Evolutionary conservation across 2,329 filamentous ascomycete species (phyloP), one percentile per base, ranked within the genome.

Genomic region (Fusarium veterinarium): DNA sequence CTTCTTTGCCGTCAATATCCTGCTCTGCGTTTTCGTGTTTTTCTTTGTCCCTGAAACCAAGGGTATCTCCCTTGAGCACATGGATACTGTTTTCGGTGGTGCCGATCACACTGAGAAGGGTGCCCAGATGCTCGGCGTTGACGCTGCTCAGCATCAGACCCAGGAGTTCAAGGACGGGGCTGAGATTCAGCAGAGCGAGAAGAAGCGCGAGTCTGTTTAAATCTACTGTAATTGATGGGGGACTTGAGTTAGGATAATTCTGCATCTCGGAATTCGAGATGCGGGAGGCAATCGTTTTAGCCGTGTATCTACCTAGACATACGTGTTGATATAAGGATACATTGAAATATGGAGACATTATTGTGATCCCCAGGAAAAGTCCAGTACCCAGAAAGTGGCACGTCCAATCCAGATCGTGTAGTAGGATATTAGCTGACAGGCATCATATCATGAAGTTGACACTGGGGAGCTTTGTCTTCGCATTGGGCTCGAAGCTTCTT

Each of bases 21-120:
- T 87, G 42, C 82, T 88, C n/a, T 83, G 81, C 19, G 41, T 81
- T 38, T 88, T 87, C 62, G 86, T 88, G 42, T 87, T 76, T 72
- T 87, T 87, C 78, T 82, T 83, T 65, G 80, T 88, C 55, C 86
- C 86, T 11, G 86, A 88, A 79, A 88, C 86, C 25, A 87, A 86
- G 75, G 76, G 78, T 45, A 83, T 92, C 33, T 87, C 89, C 1
- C 84, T 92, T 9, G 90, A 92, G 81, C 84, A 85, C 48, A 91
- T 92, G 84, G 90, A 92, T 77, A 82, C 85, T 13, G 82, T 92
- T 6, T 92, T 92, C 76, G 83, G 84, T 20, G 78, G 76, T 17
- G 71, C 64, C 19, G 77, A 77, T n/a, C 76, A 78, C 59, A 73
- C 75, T 16, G 75, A 77, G 49, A 77, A 77, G 64, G 76, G 77